Evolutionary conservation across 1,284 basidiomycete genomes (phyloP), one percentile per base, ranked within the genome.

Genomic region (Ceratobasidium sp.): DNA sequence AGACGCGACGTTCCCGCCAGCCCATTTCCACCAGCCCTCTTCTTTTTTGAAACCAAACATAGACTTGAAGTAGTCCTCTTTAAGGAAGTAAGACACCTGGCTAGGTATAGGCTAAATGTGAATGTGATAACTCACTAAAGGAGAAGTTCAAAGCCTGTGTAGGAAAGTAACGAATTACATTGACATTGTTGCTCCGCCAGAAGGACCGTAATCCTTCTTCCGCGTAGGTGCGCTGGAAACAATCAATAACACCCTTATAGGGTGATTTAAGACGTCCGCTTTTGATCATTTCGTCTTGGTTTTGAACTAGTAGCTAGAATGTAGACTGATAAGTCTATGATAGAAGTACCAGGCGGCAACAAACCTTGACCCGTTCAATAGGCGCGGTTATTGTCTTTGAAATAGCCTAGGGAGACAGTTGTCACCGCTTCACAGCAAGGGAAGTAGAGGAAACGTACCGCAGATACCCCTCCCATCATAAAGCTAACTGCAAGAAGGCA

Each of bases 271-370:
- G 93, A 91, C 96, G 96, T 84, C 96, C 96, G 88, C 97, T 96
- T 90, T 97, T 97, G 90, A 97, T 97, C 94, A 95, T 95, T 88
- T 95, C 94, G 90, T 95, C 94, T 89, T 98, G 96, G 89, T 98
- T 98, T 88, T 98, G 96, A 82, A 98, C 94, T 85, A 98, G 89
- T 84, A 98, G 92, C 92, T 89, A 80, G 61, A 38, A 42, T 17
- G 64, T 28, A 12, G 17, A n/a, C n/a, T n/a, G 57, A 77, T 78
- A 59, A 56, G 61, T 73, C 61, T 48, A 59, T 66, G 46, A 67
- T 62, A 13, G 26, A 68, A 54, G 38, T n/a, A 68, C 38, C 50
- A 71, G 70, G 61, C 71, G 48, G 78, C 54, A 7, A n/a, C 38
- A 9, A 77, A 83, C 81, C 85, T 96, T 99, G 88, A 99, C 97